Evolutionary conservation across 768 basidiomycete genomes (phyloP), one percentile per base, ranked within the genome.

Genomic region (Panaeolus papilionaceus): DNA sequence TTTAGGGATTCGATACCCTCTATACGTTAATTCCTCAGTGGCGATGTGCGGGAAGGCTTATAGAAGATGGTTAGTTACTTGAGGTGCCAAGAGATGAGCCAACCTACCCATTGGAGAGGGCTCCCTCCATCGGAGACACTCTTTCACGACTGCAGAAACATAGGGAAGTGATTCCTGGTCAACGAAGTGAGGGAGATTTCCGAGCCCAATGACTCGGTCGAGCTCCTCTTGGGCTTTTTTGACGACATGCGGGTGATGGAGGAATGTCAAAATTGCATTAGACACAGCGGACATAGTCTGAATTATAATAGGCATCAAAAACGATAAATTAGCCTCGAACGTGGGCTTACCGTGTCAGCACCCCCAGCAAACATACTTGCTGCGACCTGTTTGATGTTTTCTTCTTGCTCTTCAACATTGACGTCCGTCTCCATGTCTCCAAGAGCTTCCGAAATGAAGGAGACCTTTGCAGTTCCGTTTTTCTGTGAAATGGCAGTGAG

Each of bases 191-290:
- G 83, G 83, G 4, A 83, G 70, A 49, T 76, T 69, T 12, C 76
- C 76, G 0, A 69, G 67, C 18, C 77, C 76, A 9, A 81, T 64
- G 23, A 81, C 77, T 11, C 72, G 62, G 66, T 81, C 83, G 11
- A 83, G 69, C 63, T 82, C 79, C 10, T 63, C 70, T 67, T 80
- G 80, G 9, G 80, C 81, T 49, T 71, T 77, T 47, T 70, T 72
- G 16, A 79, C 73, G 3, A 76, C 73, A 2, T 79, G 75, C 3
- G 78, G 81, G 33, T 76, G 68, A 16, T 76, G 68, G 9, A 78
- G 71, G 51, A 82, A 77, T 9, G 72, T 75, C 4, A 81, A 70
- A 47, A 83, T 75, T 66, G 80, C 80, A 0, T 72, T 75, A 11
- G 69, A 67, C 14, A 80, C 68, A 0, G 73, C 70, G 18, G 76